Evolutionary conservation across 176 grass and related monocot species (phyloP).

Genomic region (Hordeum marinum): DNA sequence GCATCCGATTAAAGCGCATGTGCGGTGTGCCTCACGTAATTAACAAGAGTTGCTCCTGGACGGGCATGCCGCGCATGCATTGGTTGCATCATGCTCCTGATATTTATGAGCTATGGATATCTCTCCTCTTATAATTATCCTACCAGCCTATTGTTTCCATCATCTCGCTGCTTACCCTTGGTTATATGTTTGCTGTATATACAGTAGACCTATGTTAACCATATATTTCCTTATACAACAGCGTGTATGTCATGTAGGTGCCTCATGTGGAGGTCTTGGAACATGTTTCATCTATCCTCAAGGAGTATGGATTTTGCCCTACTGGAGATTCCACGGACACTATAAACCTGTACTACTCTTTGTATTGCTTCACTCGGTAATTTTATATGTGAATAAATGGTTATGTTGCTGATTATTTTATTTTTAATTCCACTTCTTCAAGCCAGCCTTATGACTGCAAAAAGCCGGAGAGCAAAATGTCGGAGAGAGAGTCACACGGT

Average conservation of each 20-base stretch:
- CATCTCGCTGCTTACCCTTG: not conserved
- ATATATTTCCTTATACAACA: not conserved
- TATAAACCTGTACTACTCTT: not conserved
- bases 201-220: not conserved
- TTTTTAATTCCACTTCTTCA: not conserved
- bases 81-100: too few relatives aligned
- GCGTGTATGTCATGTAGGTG: constrained; percentile 8
- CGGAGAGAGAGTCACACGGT: not conserved
- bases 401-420: not conserved
- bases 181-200: not conserved
- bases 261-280: not conserved
- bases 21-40: too few relatives aligned
- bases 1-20: too few relatives aligned
- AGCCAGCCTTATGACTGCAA: constrained; percentile 10
- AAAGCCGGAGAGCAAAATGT: not conserved
- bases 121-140: too few relatives aligned
- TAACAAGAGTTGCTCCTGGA: too few relatives aligned
- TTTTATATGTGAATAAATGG: not conserved
- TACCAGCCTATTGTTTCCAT: not conserved
- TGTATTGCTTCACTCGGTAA: not conserved
- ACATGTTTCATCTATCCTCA: constrained; percentile 17
- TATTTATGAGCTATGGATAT: too few relatives aligned
- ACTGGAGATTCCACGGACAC: not conserved
- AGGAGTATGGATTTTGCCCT: not conserved
- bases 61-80: too few relatives aligned